phyloP scores from a whole-genome alignment of 306 rosid species.

The Acacia melanoxylon region DNA sequence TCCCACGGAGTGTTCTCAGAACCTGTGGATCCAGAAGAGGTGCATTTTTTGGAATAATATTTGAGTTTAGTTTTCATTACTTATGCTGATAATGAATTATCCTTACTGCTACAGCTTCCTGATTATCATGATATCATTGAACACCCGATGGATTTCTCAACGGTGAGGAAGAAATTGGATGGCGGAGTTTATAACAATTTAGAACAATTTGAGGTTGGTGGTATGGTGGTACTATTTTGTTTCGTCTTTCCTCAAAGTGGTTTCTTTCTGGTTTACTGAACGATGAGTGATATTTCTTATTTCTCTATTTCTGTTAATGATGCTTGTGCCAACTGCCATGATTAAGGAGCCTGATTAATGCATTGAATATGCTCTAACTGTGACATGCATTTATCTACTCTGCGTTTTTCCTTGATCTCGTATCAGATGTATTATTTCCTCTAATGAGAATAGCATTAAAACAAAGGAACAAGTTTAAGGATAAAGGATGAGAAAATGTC shows the following conservation, averaged over 20 bases:
- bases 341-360: conserved; percentile 2
- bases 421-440: background rate
- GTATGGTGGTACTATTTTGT: conserved; percentile 27
- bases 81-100: conserved; percentile 19
- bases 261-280: background rate
- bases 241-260: background rate
- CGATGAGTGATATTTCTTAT: background rate
- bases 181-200: conserved; percentile 59
- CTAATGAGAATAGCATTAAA: background rate
- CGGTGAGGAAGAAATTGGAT: conserved; percentile 75
- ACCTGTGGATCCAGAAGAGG: conserved; percentile 97
- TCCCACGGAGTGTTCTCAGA: conserved; percentile 89
- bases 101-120: conserved; percentile 67
- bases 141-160: conserved; percentile 90
- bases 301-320: background rate
- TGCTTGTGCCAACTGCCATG: background rate
- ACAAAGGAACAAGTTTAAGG: background rate
- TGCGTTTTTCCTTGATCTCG: background rate
- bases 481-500: conserved; percentile 17
- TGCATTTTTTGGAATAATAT: conserved; percentile 26
- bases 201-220: conserved; percentile 86
- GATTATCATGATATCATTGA: conserved; percentile 81
- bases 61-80: conserved; percentile 8
- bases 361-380: conserved; percentile 12
- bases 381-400: background rate